A percentile compares a stretch with the other conserved stretches of the same genome.
Evolutionary conservation across 2,329 filamentous ascomycete species (phyloP).

Genomic region (Aspergillus transmontanensis): DNA sequence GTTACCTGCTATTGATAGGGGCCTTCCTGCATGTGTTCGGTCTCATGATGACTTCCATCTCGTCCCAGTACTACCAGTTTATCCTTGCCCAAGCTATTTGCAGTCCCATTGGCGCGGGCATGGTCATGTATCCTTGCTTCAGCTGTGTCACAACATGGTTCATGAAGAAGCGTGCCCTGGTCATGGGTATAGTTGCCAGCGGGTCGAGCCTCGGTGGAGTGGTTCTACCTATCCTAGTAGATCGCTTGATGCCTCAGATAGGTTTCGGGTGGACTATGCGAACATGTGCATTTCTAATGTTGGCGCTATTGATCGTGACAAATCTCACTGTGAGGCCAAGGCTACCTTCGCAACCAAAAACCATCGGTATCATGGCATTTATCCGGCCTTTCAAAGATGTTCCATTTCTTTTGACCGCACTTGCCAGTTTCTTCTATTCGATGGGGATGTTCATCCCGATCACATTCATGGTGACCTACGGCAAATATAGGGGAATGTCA

Average conservation of each 20-base stretch:
- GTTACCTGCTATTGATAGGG: slow-evolving; percentile 54
- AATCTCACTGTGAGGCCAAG: slow-evolving; percentile 53
- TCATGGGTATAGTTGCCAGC: slow-evolving; percentile 56
- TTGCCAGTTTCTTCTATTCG: neutral
- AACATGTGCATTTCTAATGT: slow-evolving; percentile 60
- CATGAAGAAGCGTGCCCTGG: slow-evolving; percentile 52
- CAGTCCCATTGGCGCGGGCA: slow-evolving; percentile 51
- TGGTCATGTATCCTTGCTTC: slow-evolving; percentile 50
- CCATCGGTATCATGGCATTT: neutral
- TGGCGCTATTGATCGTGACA: slow-evolving; percentile 58
- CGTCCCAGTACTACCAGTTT: slow-evolving; percentile 57
- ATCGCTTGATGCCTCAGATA: slow-evolving; percentile 53
- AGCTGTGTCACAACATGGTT: slow-evolving; percentile 55
- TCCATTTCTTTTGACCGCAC: neutral
- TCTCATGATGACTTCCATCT: slow-evolving; percentile 59
- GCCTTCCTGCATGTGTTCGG: slow-evolving; percentile 58
- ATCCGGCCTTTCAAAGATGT: neutral
- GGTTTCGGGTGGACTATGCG: slow-evolving; percentile 61
- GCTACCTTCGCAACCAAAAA: slow-evolving; percentile 8
- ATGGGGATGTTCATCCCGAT: neutral
- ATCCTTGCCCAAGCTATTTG: slow-evolving; percentile 57
- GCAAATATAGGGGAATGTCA: neutral
- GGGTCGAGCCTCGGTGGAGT: slow-evolving; percentile 60
- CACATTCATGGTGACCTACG: neutral
- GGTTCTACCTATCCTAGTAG: slow-evolving; percentile 63